Base-by-base conservation (phyloP, 202 grass and related monocot species). In the Dendrocalamus latiflorus region DNA sequence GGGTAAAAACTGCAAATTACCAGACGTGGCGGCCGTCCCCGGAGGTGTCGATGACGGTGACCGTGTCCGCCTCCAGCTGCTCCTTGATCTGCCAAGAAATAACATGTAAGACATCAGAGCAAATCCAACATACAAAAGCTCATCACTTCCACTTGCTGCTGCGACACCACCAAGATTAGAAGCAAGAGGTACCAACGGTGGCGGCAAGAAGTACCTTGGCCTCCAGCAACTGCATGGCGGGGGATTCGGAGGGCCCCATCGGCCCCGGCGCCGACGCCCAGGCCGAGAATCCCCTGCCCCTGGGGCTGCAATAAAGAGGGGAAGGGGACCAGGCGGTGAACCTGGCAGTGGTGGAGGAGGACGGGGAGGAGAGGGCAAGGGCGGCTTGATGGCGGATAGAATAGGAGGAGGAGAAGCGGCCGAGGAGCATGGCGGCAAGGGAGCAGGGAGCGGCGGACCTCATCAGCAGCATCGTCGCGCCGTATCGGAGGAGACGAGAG, bases 11-110 rank as follows among this genome's bases (percentile, higher is more conserved):
- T 4, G 4, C 1, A 49, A 34, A 60, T 37, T 43, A 93, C 91
- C 83, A 79, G 74, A 98, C 92, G 67, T 98, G 95, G 51, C 95
- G 95, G 17, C 95, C 90, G 65, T 98, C 95, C 28, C 95, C 95
- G 8, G 92, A 94, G 25, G 92, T 26, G 63, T 98, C 95, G 22
- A 86, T 22, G 53, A 98, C 92, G 3, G 85, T 76, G 16, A 98
- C 95, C 10, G 49, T 53, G 77, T 98, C 95, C 9, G 92, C 95
- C 70, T 98, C 89, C 49, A 98, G 81, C 81, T 94, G 92, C 69
- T 86, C 83, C 86, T 98, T 93, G 78, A 94, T 98, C 94, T 97
- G 75, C 34, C 41, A 55, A 45, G 62, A 62, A 64, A 61, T 30
- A 68, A 6, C 1, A 68, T 48, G 15, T 78, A 28, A 57, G 80